Evolutionary conservation across 176 grass and related monocot genomes (phyloP), one percentile per base, ranked within the genome.

Genomic region (Aegilops speltoides): DNA sequence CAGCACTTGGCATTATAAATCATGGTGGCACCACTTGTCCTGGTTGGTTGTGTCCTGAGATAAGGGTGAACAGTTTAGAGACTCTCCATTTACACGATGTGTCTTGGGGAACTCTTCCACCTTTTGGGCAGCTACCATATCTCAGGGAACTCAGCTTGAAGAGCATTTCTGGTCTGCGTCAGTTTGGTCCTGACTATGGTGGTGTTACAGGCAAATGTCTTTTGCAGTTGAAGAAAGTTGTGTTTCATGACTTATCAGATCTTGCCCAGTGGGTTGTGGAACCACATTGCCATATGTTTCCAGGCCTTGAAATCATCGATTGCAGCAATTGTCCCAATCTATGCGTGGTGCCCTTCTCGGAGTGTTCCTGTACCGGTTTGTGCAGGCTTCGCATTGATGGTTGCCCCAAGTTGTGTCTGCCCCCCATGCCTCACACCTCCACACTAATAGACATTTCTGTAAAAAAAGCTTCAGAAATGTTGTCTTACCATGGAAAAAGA

Each of bases 361-460:
- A 7, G 0, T 54, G 20, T 2, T 25, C 12, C 36, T 19, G 7
- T 71, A 4, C 85, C 14, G 14, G 0, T 5, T 28, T 80, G 2
- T 1, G 0, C 10, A 0, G 0, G 60, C 84, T 86, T 79, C 0
- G 0, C 0, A 72, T 24, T 3, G 0, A 0, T 5, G 0, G 0
- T 6, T 86, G 84, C 25, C 76, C 65, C 0, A 26, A 71, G 19
- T 34, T 86, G 19, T 24, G 3, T 5, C 36, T 80, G 16, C 50
- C 76, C 20, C 36, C 50, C 7, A 10, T 86, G 9, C 76, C 76
- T 24, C 50, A 79, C 11, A 86, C 66, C 4, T 43, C 64, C 5
- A 60, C 3, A 17, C 4, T 86, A 11, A 17, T 2, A 7, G 1
- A 0, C 64, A 13, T 73, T 10, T 2, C 0, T 33, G 2, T 29